Evolutionary conservation across 164 flowering plant species (phyloP).

Genomic region (Warburgia ugandensis): DNA sequence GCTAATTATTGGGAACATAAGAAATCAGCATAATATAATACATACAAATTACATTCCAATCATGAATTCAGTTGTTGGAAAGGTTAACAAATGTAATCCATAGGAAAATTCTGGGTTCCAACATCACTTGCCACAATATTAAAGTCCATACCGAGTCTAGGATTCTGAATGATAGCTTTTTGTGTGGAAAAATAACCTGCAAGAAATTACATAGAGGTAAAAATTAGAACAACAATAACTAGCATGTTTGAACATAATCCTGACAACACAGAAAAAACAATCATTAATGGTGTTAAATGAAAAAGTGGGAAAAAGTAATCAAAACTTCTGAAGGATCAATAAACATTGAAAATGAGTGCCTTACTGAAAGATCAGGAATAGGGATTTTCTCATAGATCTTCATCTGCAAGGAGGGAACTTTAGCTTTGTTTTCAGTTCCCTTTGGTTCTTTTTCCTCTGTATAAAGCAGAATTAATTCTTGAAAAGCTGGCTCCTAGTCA

Average conservation of each 20-base stretch:
- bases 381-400: conserved; percentile 90
- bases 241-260: neutral
- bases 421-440: conserved; percentile 19
- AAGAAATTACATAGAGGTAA: conserved; percentile 12
- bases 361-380: conserved; percentile 89
- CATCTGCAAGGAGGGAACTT: conserved; percentile 57
- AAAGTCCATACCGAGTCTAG: conserved; percentile 71
- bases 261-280: neutral
- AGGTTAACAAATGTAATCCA: neutral
- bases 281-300: too few species aligned
- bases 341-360: too few species aligned
- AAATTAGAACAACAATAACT: neutral
- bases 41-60: too few species aligned
- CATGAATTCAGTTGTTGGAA: too few species aligned
- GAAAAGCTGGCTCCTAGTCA: conserved; percentile 82
- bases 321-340: neutral
- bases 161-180: conserved; percentile 90
- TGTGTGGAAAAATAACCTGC: conserved; percentile 96
- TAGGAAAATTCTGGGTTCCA: neutral
- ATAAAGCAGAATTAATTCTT: conserved; percentile 82
- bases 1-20: too few species aligned
- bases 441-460: conserved; percentile 37
- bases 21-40: too few species aligned
- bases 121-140: neutral
- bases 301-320: too few species aligned